These are phyloP conservation scores for Fusarium secorum DNA, from an alignment of 2,329 filamentous ascomycete genomes.

Conservation along the genomic window DNA sequence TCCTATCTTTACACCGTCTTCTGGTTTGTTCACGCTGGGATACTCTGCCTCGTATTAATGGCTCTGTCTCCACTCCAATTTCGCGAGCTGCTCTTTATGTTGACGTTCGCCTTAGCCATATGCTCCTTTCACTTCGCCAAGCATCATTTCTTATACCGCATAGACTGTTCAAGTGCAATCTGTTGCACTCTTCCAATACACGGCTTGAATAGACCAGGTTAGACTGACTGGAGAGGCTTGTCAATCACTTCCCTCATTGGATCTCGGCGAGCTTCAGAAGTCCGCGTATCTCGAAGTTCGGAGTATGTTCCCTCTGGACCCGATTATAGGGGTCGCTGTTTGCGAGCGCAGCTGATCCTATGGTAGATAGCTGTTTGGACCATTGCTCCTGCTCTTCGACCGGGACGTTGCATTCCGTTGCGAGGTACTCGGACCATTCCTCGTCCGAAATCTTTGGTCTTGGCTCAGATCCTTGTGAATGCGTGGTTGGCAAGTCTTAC, in stretches of 20 bases:
- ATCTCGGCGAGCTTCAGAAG: background rate
- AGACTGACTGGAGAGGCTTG: background rate
- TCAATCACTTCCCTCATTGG: rapidly evolving
- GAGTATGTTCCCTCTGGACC: rapidly evolving
- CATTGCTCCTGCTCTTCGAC: background rate
- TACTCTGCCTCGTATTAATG: background rate
- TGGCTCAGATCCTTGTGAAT: background rate
- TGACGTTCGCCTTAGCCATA: background rate
- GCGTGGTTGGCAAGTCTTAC: rapidly evolving
- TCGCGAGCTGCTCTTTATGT: background rate
- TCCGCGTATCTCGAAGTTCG: background rate
- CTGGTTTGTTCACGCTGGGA: background rate
- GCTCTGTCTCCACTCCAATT: background rate
- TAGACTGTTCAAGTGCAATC: background rate
- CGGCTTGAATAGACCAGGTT: background rate
- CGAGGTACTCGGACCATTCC: background rate
- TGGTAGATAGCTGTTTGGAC: background rate
- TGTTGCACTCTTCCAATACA: background rate
- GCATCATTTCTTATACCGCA: background rate
- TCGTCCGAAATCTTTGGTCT: rapidly evolving
- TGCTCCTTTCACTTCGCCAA: background rate
- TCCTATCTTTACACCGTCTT: no score
- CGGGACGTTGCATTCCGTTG: background rate
- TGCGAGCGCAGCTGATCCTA: no score
- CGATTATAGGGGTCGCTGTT: rapidly evolving